Base-by-base conservation (phyloP, 257 asterid species). In the Plantago ovata region DNA sequence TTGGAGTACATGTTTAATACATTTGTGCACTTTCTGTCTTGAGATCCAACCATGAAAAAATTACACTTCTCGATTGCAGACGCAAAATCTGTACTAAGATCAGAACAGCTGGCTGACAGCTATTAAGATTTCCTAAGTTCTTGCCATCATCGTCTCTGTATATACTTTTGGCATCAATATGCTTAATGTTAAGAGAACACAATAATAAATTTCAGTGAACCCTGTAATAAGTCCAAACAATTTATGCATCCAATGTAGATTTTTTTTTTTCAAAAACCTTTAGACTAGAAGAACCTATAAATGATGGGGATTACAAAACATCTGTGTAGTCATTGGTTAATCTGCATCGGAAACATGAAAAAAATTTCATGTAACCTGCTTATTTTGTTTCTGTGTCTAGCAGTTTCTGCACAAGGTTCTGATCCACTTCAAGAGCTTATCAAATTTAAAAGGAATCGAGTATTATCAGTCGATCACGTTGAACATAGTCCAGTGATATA, bases 281-380 rank as follows among this genome's bases (percentile, higher is more conserved):
- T 46, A 46, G 16, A 46, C 16, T 15, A 46, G 10, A 23, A 10
- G 53, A 47, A 19, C 16, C 24, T 46, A 10, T 15, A 46, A 16
- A 16, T n/a, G 6, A 18, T 13, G 20, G 20, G 21, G 24, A 47
- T 47, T 8, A 16, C 15, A 6, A 11, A 46, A 1, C 50, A 14
- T 18, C 7, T 14, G 48, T 44, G n/a, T 14, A 44, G 20, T 38
- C 28, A 9, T 16, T 16, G 1, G 46, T 24, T 10, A n/a, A n/a
- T 51, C 46, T n/a, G 9, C 10, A n/a, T 9, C n/a, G 19, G 22
- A 39, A 80, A 22, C 4, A 83, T 75, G 82, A 75, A 62, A 15
- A 41, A 1, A 53, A 18, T 55, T 19, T 39, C 63, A 33, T n/a
- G n/a, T n/a, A 38, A 69, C 15, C 10, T 49, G 48, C 14, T 77